phyloP scores from a whole-genome alignment of 257 asterid species.

The Solanum bukasovii region DNA sequence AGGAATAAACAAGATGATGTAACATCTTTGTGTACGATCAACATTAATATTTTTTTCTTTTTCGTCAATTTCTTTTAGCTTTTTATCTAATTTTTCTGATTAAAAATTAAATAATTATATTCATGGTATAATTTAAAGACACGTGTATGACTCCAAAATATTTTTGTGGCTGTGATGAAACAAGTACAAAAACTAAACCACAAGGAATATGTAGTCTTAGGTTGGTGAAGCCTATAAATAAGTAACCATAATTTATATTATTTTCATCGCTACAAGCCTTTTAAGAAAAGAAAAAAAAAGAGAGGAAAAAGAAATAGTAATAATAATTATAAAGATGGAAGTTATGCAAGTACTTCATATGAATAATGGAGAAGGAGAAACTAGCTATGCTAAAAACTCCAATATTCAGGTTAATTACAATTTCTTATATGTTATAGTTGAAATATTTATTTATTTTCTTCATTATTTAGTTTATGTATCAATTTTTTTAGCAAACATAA shows the following conservation, averaged over 20 bases:
- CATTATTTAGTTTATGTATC: neutral
- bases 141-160: neutral
- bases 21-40: neutral
- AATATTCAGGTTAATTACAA: constrained; percentile 27
- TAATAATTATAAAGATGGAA: constrained; percentile 10
- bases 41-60: neutral
- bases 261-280: neutral
- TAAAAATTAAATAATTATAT: neutral
- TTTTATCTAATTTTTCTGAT: neutral
- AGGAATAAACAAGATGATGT: neutral
- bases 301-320: neutral
- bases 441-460: neutral
- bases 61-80: neutral
- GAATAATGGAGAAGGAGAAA: constrained; percentile 54
- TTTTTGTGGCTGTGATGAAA: neutral
- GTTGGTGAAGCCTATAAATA: neutral
- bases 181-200: neutral
- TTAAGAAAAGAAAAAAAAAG: neutral
- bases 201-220: neutral
- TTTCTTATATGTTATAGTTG: neutral
- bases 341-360: constrained; percentile 39
- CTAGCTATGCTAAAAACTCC: constrained; percentile 51
- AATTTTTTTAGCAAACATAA: neutral
- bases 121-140: neutral
- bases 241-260: neutral